Evolutionary conservation across 2,329 filamentous ascomycete species (phyloP), one percentile per base, ranked within the genome.

Genomic region (Exophiala sideris): DNA sequence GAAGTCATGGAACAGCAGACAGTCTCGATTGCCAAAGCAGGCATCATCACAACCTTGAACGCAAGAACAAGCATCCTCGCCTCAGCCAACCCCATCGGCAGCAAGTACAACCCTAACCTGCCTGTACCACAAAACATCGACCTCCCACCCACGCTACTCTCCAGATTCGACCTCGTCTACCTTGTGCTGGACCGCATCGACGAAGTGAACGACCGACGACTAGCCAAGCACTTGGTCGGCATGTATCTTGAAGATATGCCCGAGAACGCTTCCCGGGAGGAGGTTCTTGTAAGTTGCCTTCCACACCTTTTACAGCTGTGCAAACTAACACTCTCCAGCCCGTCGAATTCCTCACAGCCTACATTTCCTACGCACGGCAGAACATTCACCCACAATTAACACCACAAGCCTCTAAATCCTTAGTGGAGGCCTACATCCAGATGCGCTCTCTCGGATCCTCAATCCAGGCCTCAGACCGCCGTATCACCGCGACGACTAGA

Each of bases 101-200:
- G 90, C 74, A 91, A 95, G 68, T 99, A 99, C 76, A 97, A 99
- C 71, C 88, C 90, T 2, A 92, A 96, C 66, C 76, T 99, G 20
- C 91, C 94, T 0, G 94, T 99, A 11, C 94, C 94, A 2, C 91
- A 97, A 66, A 99, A 99, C 71, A 99, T 99, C 65, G 94, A 99
- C 67, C 83, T 99, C 7, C 94, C 94, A 0, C 94, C 94, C 0
- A 99, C 94, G 0, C 79, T 99, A 5, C 82, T 99, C 48, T 96
- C 91, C 4, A 87, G 94, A 78, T 99, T 99, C 69, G 94, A 99
- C 70, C 78, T 99, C 5, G 92, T 99, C 47, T 99, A 99, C 68
- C 84, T 99, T 1, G 94, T 99, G 40, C 84, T 99, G 45, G 94
- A 99, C 69, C 89, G 89, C 6, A 86, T 95, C 47, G 92, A 97